phyloP scores from a whole-genome alignment of 2,329 filamentous ascomycete species.

The Fusarium chaquense region DNA sequence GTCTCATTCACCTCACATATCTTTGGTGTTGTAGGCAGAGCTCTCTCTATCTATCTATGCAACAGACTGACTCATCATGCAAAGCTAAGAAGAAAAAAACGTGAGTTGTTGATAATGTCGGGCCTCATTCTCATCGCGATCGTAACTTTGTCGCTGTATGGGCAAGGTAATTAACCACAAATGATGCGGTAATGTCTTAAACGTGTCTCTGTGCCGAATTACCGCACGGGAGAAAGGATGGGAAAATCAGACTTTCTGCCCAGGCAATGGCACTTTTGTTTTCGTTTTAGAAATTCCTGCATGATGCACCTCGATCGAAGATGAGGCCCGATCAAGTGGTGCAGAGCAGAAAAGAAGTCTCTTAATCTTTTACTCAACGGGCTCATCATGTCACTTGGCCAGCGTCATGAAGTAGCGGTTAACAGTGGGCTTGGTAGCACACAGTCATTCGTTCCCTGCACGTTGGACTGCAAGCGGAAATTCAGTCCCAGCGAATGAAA shows the following conservation, averaged over 20 bases:
- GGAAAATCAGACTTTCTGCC: not conserved
- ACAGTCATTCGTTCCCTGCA: not conserved
- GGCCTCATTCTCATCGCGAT: conserved; percentile 13
- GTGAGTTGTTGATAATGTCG: conserved; percentile 3
- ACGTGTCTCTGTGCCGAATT: conserved; percentile 16
- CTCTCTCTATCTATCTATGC: not conserved
- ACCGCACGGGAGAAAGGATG: conserved; percentile 1
- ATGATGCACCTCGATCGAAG: conserved; percentile 19
- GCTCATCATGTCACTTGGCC: conserved; percentile 28
- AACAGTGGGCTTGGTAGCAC: conserved; percentile 32
- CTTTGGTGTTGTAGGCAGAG: not conserved
- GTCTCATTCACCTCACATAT: conserved; percentile 6
- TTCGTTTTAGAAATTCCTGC: conserved; percentile 2
- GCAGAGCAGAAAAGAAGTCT: not conserved
- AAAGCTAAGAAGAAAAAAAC: not conserved
- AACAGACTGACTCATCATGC: conserved; percentile 6
- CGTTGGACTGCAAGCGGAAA: conserved; percentile 33
- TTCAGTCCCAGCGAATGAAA: not conserved
- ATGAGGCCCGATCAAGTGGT: conserved; percentile 23
- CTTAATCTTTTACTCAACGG: conserved; percentile 3
- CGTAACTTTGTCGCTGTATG: not conserved
- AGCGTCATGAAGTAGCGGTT: conserved; percentile 42
- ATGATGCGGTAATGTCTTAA: conserved; percentile 16
- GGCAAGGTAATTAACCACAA: not conserved
- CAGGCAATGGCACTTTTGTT: conserved; percentile 19